These are phyloP conservation scores for Phoma sp. DNA, from an alignment of 2,329 filamentous ascomycete genomes.

Conservation along the genomic window DNA sequence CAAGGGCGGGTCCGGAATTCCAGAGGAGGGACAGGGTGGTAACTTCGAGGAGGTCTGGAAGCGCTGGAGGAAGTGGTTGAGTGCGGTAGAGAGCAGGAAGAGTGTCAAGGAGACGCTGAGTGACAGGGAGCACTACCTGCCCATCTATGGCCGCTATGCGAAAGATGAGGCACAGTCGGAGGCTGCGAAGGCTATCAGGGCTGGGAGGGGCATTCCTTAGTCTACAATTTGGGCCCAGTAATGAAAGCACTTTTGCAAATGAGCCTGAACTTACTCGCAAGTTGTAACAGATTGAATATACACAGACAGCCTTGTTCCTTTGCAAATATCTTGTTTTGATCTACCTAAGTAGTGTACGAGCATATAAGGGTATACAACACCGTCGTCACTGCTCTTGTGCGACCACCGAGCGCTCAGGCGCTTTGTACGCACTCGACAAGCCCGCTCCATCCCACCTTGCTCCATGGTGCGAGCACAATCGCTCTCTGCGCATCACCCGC, in stretches of 20 bases:
- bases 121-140: conserved; percentile 69
- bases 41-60: conserved; percentile 66
- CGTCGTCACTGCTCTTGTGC: no score
- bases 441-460: conserved; percentile 67
- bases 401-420: neutral
- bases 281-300: no score
- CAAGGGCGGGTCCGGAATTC: conserved; percentile 65
- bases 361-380: no score
- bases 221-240: neutral
- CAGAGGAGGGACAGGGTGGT: conserved; percentile 54
- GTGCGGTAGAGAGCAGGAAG: conserved; percentile 63
- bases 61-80: conserved; percentile 70
- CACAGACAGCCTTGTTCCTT: no score
- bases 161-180: conserved; percentile 56
- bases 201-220: conserved; percentile 67
- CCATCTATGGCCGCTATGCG: conserved; percentile 65
- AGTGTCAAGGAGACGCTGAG: conserved; percentile 74
- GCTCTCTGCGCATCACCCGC: conserved; percentile 77
- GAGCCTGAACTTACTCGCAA: no score
- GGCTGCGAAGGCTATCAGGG: conserved; percentile 58
- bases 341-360: no score
- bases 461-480: conserved; percentile 84
- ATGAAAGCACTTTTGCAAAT: no score
- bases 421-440: conserved; percentile 49
- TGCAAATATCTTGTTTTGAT: no score